A percentile compares a stretch with the other conserved stretches of the same genome.
Conservation (phyloP, 805 yeast genomes). For the Cyberlindnera veronae region DNA sequence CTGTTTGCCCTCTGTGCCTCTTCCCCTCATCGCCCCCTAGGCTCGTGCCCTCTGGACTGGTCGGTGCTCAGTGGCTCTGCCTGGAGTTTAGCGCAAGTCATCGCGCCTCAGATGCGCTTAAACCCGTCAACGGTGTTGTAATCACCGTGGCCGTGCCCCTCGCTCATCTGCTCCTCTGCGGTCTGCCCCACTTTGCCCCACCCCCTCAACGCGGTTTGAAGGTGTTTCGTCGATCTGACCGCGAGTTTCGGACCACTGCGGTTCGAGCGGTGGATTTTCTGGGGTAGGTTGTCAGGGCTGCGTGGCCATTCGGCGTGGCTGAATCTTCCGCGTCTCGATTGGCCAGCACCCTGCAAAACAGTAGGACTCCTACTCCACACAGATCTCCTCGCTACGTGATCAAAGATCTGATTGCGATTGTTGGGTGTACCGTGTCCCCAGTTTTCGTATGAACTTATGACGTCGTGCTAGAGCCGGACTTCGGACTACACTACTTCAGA, state of each 20-base stretch:
- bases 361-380: conserved; percentile 2
- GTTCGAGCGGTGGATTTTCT: background rate
- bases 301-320: conserved; percentile 5
- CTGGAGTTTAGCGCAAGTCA: no score
- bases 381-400: no score
- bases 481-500: no score
- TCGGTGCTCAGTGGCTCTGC: no score
- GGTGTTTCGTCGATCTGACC: background rate
- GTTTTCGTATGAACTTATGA: no score
- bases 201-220: background rate
- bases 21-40: no score
- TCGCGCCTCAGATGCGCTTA: no score
- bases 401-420: no score
- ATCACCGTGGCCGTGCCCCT: conserved; percentile 4
- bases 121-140: background rate
- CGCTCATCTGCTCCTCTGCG: background rate
- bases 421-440: no score
- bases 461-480: no score
- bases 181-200: background rate
- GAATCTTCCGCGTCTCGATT: conserved; percentile 1
- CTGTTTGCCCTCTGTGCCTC: no score
- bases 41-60: no score
- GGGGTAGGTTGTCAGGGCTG: conserved; percentile 1
- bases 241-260: conserved; percentile 10
- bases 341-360: background rate